Percentiles rank a stretch among this genome's conserved stretches.
Conservation (phyloP, 192 early-diverging fungal species). For the Gamsiella multidivaricata region DNA sequence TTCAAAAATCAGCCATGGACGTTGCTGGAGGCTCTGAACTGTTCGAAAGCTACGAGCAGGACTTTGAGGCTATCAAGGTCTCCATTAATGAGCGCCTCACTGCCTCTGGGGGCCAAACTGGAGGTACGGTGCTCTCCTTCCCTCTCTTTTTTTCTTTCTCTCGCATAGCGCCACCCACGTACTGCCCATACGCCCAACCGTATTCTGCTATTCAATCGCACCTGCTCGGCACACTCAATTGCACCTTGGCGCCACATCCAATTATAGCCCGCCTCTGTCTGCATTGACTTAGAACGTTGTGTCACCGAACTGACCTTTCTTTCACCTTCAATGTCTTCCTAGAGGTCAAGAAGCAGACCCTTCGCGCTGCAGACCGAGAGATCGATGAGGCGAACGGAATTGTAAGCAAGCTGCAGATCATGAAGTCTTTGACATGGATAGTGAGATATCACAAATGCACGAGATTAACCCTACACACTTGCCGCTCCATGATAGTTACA, state of each 20-base stretch:
- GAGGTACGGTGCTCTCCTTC: slow-evolving; percentile 56
- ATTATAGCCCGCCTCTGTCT: too few relatives aligned
- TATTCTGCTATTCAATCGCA: neutral
- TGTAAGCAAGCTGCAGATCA: slow-evolving; percentile 66
- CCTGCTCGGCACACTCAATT: too few relatives aligned
- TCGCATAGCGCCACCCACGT: neutral
- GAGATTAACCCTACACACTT: neutral
- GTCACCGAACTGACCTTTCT: neutral
- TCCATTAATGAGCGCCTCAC: slow-evolving; percentile 71
- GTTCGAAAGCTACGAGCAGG: slow-evolving; percentile 90
- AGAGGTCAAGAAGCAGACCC: slow-evolving; percentile 81
- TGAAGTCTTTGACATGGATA: neutral
- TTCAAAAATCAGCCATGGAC: slow-evolving; percentile 28
- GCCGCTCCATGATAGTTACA: slow-evolving; percentile 69
- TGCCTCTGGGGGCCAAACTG: slow-evolving; percentile 59
- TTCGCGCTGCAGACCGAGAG: slow-evolving; percentile 84
- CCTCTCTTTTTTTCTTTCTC: neutral
- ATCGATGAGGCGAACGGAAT: slow-evolving; percentile 93
- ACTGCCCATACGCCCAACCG: neutral
- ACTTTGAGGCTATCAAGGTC: slow-evolving; percentile 71
- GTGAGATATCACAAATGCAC: neutral
- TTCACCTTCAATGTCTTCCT: neutral
- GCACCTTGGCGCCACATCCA: too few relatives aligned
- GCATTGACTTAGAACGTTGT: neutral
- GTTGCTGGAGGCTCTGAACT: slow-evolving; percentile 75